phyloP scores from a whole-genome alignment of 2,329 filamentous ascomycete species.

The Diaporthe eres region DNA sequence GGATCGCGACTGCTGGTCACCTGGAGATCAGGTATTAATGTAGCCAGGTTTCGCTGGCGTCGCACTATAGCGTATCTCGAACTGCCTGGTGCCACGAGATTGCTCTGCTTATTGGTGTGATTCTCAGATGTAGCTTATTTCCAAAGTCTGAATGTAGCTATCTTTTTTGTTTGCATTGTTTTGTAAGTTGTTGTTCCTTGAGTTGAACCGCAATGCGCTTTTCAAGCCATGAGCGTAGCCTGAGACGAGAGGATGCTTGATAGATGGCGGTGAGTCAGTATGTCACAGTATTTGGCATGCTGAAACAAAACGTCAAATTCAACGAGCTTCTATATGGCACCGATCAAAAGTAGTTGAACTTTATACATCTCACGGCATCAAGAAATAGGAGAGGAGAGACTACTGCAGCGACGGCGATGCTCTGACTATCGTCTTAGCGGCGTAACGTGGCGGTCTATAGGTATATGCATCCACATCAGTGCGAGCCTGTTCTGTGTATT shows the following conservation, averaged over 20 bases:
- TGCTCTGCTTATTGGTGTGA: neutral
- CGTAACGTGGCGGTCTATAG: neutral
- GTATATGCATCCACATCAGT: neutral
- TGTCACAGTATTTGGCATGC: neutral
- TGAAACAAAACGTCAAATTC: neutral
- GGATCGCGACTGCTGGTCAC: constrained; percentile 51
- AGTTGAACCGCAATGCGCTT: neutral
- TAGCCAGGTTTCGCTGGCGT: neutral
- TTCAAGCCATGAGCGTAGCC: neutral
- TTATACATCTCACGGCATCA: neutral
- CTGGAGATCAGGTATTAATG: constrained; percentile 7
- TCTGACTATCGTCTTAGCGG: too few relatives aligned
- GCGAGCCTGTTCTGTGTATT: neutral
- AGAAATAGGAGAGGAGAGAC: neutral
- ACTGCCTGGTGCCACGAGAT: neutral
- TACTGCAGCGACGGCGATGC: neutral
- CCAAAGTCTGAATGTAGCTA: neutral
- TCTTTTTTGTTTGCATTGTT: too few relatives aligned
- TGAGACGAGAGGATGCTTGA: neutral
- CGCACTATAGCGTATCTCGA: neutral
- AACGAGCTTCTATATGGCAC: neutral
- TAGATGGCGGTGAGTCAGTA: neutral
- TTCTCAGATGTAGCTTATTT: neutral
- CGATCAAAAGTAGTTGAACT: neutral
- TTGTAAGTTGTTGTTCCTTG: neutral